Evolutionary conservation across 176 grass and related monocot species (phyloP).

Genomic region (Thinopyrum elongatum): DNA sequence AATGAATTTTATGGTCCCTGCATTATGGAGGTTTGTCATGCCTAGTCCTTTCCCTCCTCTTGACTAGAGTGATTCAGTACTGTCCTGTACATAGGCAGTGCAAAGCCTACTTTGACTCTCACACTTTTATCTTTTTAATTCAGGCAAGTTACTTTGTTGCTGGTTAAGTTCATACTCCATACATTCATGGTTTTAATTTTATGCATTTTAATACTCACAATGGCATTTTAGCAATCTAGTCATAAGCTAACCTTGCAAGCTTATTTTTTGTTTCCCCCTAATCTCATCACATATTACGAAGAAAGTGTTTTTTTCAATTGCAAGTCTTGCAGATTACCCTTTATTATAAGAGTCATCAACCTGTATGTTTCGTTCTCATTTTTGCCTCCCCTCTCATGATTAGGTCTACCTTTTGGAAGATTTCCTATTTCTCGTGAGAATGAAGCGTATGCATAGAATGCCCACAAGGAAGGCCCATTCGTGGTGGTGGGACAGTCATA

Average conservation of each 20-base stretch:
- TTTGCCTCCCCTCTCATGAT: slow-evolving; percentile 10
- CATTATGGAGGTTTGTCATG: slow-evolving; percentile 6
- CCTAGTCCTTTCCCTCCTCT: slow-evolving; percentile 8
- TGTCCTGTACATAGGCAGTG: neutral
- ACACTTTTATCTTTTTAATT: too few species aligned
- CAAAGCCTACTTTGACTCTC: neutral
- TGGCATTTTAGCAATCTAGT: neutral
- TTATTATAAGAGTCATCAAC: neutral
- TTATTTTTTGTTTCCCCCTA: neutral
- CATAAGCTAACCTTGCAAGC: neutral
- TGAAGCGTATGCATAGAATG: slow-evolving; percentile 78
- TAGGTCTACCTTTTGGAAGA: slow-evolving; percentile 13
- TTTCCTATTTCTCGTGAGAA: slow-evolving; percentile 31
- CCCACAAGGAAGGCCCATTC: slow-evolving; percentile 79
- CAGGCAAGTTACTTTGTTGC: too few species aligned
- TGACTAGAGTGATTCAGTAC: slow-evolving; percentile 19
- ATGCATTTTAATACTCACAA: neutral
- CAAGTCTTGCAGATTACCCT: neutral
- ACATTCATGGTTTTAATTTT: too few species aligned
- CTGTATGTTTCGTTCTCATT: slow-evolving; percentile 18
- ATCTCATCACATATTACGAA: neutral
- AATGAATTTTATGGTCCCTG: slow-evolving; percentile 34
- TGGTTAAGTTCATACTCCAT: too few species aligned
- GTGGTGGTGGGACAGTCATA: slow-evolving; percentile 97
- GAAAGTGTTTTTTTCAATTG: neutral